Evolutionary conservation across 192 early-diverging fungal genomes (phyloP).

Genomic region (Rhizophagus clarus): DNA sequence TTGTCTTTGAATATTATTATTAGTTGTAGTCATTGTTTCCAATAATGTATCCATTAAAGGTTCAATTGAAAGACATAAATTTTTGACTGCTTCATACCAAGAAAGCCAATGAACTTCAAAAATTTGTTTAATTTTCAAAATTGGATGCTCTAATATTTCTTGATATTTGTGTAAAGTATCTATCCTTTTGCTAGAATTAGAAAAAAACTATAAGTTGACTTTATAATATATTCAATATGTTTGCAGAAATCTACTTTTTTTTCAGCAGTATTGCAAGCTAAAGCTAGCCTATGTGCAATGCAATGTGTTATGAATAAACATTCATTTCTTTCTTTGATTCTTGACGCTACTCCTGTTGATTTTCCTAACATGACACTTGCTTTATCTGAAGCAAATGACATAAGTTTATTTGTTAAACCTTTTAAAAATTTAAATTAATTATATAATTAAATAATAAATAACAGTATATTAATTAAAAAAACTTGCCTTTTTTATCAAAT

Average conservation of each 20-base stretch:
- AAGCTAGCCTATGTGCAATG: background rate
- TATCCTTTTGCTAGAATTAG: background rate
- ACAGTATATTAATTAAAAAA: background rate
- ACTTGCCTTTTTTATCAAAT: background rate
- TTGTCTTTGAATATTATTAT: background rate
- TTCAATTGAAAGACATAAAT: background rate
- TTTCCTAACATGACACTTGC: slow-evolving; percentile 1
- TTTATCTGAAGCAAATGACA: background rate
- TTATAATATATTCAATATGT: background rate
- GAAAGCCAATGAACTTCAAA: background rate
- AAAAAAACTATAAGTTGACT: background rate
- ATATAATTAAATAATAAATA: background rate
- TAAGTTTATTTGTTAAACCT: background rate
- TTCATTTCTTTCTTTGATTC: background rate
- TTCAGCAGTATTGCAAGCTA: background rate
- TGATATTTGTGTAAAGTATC: background rate
- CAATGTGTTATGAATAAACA: slow-evolving; percentile 1
- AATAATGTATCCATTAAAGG: background rate
- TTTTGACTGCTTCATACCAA: background rate
- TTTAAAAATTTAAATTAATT: background rate
- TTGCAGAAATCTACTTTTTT: background rate
- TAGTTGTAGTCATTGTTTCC: background rate
- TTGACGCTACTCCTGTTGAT: background rate
- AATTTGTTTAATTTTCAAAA: slow-evolving; percentile 1
- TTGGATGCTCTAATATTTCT: background rate